Conservation (phyloP, 2,329 filamentous ascomycete genomes). For the Penicillium sp. region DNA sequence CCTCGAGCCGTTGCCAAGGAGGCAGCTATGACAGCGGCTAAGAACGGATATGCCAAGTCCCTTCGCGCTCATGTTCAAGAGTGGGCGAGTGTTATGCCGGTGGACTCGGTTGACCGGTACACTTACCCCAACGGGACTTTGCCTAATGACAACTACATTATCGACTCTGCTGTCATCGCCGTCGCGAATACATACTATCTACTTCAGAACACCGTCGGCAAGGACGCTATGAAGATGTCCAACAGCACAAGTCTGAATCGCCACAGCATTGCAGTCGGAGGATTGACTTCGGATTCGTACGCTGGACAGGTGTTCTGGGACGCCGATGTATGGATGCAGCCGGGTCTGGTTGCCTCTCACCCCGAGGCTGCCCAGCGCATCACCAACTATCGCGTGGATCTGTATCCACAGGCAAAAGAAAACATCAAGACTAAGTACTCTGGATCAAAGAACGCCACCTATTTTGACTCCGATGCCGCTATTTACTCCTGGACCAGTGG, state of each 20-base stretch:
- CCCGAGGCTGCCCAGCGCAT: constrained; percentile 59
- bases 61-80: constrained; percentile 53
- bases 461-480: constrained; percentile 53
- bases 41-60: constrained; percentile 51
- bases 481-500: constrained; percentile 65
- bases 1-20: constrained; percentile 51
- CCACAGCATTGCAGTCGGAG: constrained; percentile 63
- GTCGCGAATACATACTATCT: constrained; percentile 46
- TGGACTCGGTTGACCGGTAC: constrained; percentile 59
- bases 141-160: constrained; percentile 51
- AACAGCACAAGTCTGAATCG: constrained; percentile 50
- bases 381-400: constrained; percentile 57
- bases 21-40: constrained; percentile 48
- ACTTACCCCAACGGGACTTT: constrained; percentile 53
- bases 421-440: constrained; percentile 53
- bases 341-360: constrained; percentile 58
- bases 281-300: constrained; percentile 61
- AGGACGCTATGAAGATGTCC: constrained; percentile 48
- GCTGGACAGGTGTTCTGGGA: constrained; percentile 63
- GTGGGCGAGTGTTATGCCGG: constrained; percentile 57
- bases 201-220: constrained; percentile 46
- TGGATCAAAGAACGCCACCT: constrained; percentile 55
- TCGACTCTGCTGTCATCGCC: constrained; percentile 47
- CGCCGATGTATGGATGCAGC: constrained; percentile 63
- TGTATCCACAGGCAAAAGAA: constrained; percentile 53